Evolutionary conservation across 2,329 filamentous ascomycete genomes (phyloP).

Genomic region (Sclerotinia nivalis): DNA sequence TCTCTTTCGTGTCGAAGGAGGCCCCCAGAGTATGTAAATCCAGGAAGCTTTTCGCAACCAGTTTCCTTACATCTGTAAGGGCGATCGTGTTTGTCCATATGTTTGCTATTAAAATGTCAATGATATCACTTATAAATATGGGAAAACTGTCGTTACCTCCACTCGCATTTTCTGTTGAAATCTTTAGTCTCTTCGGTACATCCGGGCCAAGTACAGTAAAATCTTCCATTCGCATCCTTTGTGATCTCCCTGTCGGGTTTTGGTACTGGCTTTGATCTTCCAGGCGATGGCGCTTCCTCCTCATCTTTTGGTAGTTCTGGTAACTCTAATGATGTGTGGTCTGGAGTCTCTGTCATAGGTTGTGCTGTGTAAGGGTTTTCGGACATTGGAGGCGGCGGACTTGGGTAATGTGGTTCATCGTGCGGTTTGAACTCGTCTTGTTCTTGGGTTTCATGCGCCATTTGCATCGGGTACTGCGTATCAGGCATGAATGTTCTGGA

Average conservation of each 20-base stretch:
- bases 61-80: conserved; percentile 82
- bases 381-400: conserved; percentile 36
- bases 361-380: conserved; percentile 39
- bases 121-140: conserved; percentile 24
- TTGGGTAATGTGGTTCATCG: conserved; percentile 39
- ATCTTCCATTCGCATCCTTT: conserved; percentile 73
- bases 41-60: conserved; percentile 88
- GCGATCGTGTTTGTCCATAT: conserved; percentile 97
- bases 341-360: conserved; percentile 30
- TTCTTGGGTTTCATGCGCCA: conserved; percentile 37
- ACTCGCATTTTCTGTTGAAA: conserved; percentile 87
- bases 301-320: conserved; percentile 37
- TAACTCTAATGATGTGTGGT: conserved; percentile 34
- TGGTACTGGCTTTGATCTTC: conserved; percentile 51
- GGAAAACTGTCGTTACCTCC: conserved; percentile 62
- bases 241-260: conserved; percentile 59
- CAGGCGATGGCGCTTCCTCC: conserved; percentile 37
- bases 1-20: conserved; percentile 88
- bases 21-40: conserved; percentile 93
- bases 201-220: conserved; percentile 68
- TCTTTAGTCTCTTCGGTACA: conserved; percentile 65
- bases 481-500: conserved; percentile 32
- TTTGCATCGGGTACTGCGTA: conserved; percentile 36
- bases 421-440: conserved; percentile 35
- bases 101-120: conserved; percentile 64